A percentile compares a stretch with the other conserved stretches of the same genome.
phyloP scores from a whole-genome alignment of 257 asterid species.

The Petrea volubilis region DNA sequence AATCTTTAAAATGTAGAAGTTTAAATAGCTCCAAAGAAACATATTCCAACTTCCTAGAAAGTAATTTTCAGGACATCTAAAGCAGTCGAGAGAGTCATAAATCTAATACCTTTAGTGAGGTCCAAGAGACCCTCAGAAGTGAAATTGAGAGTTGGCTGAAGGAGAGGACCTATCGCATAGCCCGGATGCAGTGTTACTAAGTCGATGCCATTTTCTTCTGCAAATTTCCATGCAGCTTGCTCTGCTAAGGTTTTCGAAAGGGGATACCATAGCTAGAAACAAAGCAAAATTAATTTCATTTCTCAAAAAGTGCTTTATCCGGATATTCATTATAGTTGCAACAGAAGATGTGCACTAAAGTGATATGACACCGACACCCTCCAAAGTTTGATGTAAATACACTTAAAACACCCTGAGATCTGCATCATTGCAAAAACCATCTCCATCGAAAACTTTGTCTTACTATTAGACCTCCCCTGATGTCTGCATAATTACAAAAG shows the following conservation, averaged over 20 bases:
- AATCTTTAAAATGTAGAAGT: neutral
- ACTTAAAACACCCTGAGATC: too few relatives aligned
- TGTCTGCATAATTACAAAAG: too few relatives aligned
- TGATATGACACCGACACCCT: too few relatives aligned
- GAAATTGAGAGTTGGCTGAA: slow-evolving; percentile 47
- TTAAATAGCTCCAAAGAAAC: too few relatives aligned
- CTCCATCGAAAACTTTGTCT: too few relatives aligned
- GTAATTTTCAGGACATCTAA: neutral
- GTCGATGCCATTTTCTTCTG: slow-evolving; percentile 41
- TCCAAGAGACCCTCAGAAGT: slow-evolving; percentile 25
- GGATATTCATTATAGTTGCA: too few relatives aligned
- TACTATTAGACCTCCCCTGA: too few relatives aligned
- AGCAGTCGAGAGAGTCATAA: neutral
- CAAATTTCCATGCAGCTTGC: slow-evolving; percentile 54
- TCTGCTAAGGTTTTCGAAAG: slow-evolving; percentile 55
- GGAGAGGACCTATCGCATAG: slow-evolving; percentile 41
- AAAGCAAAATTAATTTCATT: neutral
- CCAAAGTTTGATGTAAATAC: too few relatives aligned
- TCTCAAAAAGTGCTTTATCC: neutral
- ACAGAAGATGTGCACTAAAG: too few relatives aligned
- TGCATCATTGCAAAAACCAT: too few relatives aligned
- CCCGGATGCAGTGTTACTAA: slow-evolving; percentile 46
- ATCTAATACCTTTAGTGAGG: slow-evolving; percentile 10
- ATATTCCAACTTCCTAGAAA: too few relatives aligned
- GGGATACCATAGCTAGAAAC: slow-evolving; percentile 27